Evolutionary conservation across 306 rosid genomes (phyloP), one percentile per base, ranked within the genome.

Genomic region (Calophaca sinica): DNA sequence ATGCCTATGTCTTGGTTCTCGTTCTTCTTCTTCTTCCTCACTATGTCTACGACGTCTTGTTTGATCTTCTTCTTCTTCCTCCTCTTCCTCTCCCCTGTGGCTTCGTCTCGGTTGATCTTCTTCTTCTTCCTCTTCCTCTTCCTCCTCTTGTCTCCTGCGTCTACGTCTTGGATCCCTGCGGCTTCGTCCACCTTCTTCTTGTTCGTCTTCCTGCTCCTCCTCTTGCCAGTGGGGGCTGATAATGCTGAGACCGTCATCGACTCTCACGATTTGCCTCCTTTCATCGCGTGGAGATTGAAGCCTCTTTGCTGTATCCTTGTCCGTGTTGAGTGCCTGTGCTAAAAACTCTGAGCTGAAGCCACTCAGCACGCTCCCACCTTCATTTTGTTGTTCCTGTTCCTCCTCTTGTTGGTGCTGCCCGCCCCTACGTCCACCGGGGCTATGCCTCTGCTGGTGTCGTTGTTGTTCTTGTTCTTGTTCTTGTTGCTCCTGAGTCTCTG

Each of bases 211-310:
- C 4, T 12, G 10, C 15, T 49, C 32, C 10, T 61, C 41, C 3
- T 48, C 29, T 61, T 66, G 35, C 68, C 44, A 41, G 3, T 13
- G 9, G 2, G 97, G 93, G 58, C 67, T 77, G n/a, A 87, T 32
- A 7, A 88, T 38, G 10, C 72, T 54, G 4, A 90, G 83, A 1
- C 35, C 33, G 0, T 76, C 79, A 51, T 64, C 28, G 3, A 90
- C 91, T 76, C 15, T 81, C 0, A 88, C 74, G 0, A 93, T 90
- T 10, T 65, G 76, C 70, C 53, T 67, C 36, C 70, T 63, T 29
- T 72, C 4, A 48, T 83, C 86, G 0, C 54, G 53, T 1, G 67
- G 61, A 4, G 84, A 84, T 36, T 78, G 83, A 8, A 90, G 78
- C 52, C 26, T 71, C 65, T 61, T 68, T 0, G 84, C 84, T 0